Evolutionary conservation across 257 asterid genomes (phyloP).

Genomic region (Hygrophila difformis): DNA sequence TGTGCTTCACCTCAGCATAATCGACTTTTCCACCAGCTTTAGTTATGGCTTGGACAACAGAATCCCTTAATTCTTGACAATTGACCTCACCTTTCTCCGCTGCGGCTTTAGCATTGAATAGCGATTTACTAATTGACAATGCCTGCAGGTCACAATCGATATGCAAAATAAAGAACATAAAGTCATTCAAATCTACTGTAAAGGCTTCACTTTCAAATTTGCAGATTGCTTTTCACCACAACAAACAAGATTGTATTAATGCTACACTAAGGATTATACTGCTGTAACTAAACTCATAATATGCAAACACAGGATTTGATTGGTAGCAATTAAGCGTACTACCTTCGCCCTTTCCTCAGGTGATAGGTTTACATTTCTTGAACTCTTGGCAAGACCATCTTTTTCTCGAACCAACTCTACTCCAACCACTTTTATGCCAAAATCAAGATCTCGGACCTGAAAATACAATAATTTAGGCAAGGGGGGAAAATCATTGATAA

Average conservation of each 20-base stretch:
- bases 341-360: constrained; percentile 70
- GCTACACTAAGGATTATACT: background rate
- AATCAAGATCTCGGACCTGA: constrained; percentile 91
- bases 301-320: no score
- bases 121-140: constrained; percentile 54
- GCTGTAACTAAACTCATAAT: no score
- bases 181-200: no score
- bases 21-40: constrained; percentile 82
- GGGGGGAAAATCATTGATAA: background rate
- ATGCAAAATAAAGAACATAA: no score
- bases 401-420: constrained; percentile 60
- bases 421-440: constrained; percentile 68
- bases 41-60: constrained; percentile 29
- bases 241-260: background rate
- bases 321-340: constrained; percentile 3
- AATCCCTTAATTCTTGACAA: constrained; percentile 50
- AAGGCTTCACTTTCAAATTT: no score
- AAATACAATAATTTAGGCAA: constrained; percentile 10
- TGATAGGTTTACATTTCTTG: constrained; percentile 79
- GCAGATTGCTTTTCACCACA: no score
- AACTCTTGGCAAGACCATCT: constrained; percentile 96
- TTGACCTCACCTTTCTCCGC: constrained; percentile 47
- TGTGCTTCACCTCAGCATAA: constrained; percentile 69
- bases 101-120: constrained; percentile 43
- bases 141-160: constrained; percentile 49